Conservation (phyloP, 495 filamentous ascomycete species). For the Extremus antarcticus region DNA sequence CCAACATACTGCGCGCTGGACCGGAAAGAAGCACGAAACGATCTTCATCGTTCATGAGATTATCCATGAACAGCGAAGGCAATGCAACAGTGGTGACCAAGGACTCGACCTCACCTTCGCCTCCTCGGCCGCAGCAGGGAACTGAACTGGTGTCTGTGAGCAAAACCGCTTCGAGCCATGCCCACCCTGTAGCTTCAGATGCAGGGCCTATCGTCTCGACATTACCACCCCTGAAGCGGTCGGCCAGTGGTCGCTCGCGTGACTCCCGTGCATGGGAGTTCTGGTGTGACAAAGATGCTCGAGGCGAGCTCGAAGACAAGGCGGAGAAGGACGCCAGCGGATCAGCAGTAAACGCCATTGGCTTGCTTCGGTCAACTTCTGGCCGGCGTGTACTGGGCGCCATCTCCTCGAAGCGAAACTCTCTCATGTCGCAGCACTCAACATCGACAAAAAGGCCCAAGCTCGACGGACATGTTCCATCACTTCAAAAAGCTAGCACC, state of each 20-base stretch:
- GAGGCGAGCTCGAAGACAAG: conserved; percentile 59
- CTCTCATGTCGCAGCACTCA: conserved; percentile 14
- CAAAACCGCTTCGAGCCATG: too few relatives aligned
- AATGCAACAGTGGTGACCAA: conserved; percentile 67
- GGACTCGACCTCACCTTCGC: conserved; percentile 56
- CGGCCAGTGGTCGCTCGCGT: conserved; percentile 56
- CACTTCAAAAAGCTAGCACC: conserved; percentile 34
- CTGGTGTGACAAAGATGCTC: conserved; percentile 60
- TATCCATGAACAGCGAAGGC: conserved; percentile 72
- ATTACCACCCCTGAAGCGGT: conserved; percentile 38
- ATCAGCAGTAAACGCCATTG: conserved; percentile 60
- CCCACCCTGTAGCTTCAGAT: background rate
- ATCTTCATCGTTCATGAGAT: conserved; percentile 41
- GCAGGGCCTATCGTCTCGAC: conserved; percentile 25
- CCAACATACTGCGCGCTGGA: background rate
- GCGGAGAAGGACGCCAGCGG: conserved; percentile 61
- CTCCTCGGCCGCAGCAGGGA: conserved; percentile 37
- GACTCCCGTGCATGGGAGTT: conserved; percentile 80
- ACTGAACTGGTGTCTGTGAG: background rate
- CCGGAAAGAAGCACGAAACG: conserved; percentile 11
- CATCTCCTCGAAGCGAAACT: conserved; percentile 49
- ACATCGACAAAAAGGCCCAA: background rate
- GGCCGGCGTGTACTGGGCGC: conserved; percentile 38
- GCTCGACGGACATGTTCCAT: conserved; percentile 2
- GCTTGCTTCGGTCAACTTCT: conserved; percentile 54